phyloP scores from a whole-genome alignment of 495 filamentous ascomycete species.

The Glarea lozoyensis region DNA sequence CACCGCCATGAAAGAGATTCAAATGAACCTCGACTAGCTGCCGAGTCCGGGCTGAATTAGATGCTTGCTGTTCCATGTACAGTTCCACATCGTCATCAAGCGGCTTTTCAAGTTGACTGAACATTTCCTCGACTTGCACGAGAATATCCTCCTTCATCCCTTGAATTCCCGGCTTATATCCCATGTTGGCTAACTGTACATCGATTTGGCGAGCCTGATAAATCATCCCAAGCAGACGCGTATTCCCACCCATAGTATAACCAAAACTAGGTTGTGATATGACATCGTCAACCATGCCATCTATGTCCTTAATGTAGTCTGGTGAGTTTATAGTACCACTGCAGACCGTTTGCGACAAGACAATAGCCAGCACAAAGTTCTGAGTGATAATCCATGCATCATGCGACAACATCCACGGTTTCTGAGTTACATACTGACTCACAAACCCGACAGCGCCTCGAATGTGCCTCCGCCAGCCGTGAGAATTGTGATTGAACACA shows the following conservation, averaged over 20 bases:
- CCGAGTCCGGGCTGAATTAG: neutral
- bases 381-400: neutral
- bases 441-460: neutral
- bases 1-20: slow-evolving; percentile 15
- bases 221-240: neutral
- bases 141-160: neutral
- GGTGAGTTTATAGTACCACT: neutral
- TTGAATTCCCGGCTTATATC: neutral
- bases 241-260: neutral
- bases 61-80: neutral
- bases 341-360: neutral
- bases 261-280: neutral
- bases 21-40: slow-evolving; percentile 5
- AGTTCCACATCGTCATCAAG: neutral
- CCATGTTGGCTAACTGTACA: neutral
- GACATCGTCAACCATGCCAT: neutral
- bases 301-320: neutral
- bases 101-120: neutral
- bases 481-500: neutral
- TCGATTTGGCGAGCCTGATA: neutral
- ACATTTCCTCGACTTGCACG: neutral
- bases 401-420: neutral
- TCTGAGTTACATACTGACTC: neutral
- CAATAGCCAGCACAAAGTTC: neutral
- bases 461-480: neutral